phyloP scores from a whole-genome alignment of 495 filamentous ascomycete species.

The Lasiosphaeris hirsuta region DNA sequence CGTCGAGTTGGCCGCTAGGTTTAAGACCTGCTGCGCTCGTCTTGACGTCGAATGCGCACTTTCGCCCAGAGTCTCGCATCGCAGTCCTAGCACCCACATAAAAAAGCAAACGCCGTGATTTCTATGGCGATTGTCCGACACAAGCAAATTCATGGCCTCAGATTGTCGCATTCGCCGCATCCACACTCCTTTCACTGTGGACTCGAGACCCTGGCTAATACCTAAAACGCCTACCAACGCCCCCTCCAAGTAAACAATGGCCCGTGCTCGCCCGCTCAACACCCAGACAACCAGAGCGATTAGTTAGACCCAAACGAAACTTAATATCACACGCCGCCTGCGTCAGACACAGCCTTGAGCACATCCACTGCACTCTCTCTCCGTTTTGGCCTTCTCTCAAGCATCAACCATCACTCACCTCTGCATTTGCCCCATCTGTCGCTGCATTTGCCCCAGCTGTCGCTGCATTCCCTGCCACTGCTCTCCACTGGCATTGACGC shows the following conservation, averaged over 20 bases:
- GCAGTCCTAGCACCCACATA: background rate
- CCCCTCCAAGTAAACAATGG: constrained; percentile 33
- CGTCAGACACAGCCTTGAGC: background rate
- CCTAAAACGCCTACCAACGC: background rate
- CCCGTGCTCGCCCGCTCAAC: constrained; percentile 26
- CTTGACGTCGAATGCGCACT: background rate
- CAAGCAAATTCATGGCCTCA: constrained; percentile 1
- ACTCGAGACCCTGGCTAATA: background rate
- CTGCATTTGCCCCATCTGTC: background rate
- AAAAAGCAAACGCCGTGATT: constrained; percentile 12
- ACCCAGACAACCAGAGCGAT: constrained; percentile 28
- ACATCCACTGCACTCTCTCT: background rate
- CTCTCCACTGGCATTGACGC: too few species aligned
- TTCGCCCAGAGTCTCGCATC: background rate
- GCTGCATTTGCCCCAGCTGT: background rate
- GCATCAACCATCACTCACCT: background rate
- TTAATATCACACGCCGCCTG: constrained; percentile 16
- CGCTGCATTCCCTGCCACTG: background rate
- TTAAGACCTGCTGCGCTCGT: constrained; percentile 3
- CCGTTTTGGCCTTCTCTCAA: background rate
- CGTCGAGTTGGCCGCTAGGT: background rate
- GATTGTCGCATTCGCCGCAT: background rate
- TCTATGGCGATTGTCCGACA: background rate
- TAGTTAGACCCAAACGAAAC: constrained; percentile 2
- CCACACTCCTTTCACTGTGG: background rate